A percentile compares a stretch with the other conserved stretches of the same genome.
Evolutionary conservation across 2,329 filamentous ascomycete genomes (phyloP).

Genomic region (Diaporthe velutina): DNA sequence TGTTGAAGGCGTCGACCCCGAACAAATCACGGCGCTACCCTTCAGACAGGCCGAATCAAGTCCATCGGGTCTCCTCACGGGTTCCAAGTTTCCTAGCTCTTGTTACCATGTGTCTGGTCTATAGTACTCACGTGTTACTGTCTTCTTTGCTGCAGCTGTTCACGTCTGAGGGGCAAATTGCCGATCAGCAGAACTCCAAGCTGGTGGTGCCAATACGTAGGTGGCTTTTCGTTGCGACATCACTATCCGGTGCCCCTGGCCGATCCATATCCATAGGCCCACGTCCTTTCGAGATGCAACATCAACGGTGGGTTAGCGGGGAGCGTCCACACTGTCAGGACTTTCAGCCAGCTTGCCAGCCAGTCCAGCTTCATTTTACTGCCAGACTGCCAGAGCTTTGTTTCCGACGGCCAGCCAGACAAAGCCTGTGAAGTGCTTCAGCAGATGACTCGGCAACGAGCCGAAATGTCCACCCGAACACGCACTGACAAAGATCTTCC

Average conservation of each 20-base stretch:
- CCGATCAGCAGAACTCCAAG: constrained; percentile 10
- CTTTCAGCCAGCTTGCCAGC: not conserved
- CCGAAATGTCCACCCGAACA: constrained; percentile 25
- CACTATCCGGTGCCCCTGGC: constrained; percentile 6
- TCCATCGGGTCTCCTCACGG: not conserved
- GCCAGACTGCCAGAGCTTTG: not conserved
- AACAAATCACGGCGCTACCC: not conserved
- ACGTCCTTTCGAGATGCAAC: constrained; percentile 23
- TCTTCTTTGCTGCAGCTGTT: not conserved
- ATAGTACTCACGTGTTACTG: too few relatives aligned
- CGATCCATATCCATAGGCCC: constrained; percentile 23
- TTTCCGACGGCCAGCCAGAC: not conserved
- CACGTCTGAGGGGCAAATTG: constrained; percentile 5
- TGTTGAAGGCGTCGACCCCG: not conserved
- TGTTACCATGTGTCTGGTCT: not conserved
- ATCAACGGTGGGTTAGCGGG: not conserved
- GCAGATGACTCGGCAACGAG: constrained; percentile 1
- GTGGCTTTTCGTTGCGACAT: constrained; percentile 21
- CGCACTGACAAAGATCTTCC: not conserved
- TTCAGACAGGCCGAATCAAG: not conserved
- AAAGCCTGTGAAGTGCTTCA: not conserved
- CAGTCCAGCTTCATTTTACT: not conserved
- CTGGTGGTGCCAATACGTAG: not conserved
- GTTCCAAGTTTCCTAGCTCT: not conserved
- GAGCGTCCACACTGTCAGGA: not conserved